Percentiles rank a stretch among this genome's conserved stretches.
Conservation (phyloP, 495 filamentous ascomycete species). For the Xylaria scruposa region DNA sequence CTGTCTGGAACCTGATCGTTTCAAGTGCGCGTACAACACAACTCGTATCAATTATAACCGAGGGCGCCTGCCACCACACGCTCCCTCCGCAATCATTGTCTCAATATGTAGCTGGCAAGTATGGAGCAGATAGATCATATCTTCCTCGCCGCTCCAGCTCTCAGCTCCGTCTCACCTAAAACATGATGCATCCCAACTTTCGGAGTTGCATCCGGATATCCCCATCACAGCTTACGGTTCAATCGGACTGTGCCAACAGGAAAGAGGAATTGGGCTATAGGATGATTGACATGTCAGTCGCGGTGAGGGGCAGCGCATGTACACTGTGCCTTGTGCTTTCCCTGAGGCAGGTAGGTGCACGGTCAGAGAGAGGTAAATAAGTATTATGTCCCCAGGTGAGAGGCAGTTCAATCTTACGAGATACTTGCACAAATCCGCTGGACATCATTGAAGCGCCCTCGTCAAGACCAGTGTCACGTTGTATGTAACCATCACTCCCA, state of each 20-base stretch:
- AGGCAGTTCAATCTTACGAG: background rate
- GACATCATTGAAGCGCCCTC: background rate
- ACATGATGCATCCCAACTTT: background rate
- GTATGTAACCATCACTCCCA: background rate
- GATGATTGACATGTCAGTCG: background rate
- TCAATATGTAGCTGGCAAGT: background rate
- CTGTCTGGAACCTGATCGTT: background rate
- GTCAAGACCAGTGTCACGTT: background rate
- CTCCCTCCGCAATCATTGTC: background rate
- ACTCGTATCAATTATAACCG: background rate
- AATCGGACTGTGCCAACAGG: background rate
- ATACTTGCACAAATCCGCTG: background rate
- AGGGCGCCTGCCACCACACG: too few relatives aligned
- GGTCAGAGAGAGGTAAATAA: background rate
- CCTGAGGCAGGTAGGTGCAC: background rate
- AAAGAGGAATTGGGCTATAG: background rate
- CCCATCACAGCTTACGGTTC: background rate
- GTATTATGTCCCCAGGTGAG: background rate
- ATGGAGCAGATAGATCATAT: background rate
- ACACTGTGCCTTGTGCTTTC: background rate
- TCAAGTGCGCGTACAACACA: background rate
- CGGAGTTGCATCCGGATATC: slow-evolving; percentile 12
- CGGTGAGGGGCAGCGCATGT: background rate
- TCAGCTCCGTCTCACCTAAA: background rate
- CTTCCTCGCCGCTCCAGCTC: background rate